Percentiles rank a stretch among this genome's conserved stretches.
Conservation (phyloP, 2,329 filamentous ascomycete genomes). For the Dothistroma septosporum region DNA sequence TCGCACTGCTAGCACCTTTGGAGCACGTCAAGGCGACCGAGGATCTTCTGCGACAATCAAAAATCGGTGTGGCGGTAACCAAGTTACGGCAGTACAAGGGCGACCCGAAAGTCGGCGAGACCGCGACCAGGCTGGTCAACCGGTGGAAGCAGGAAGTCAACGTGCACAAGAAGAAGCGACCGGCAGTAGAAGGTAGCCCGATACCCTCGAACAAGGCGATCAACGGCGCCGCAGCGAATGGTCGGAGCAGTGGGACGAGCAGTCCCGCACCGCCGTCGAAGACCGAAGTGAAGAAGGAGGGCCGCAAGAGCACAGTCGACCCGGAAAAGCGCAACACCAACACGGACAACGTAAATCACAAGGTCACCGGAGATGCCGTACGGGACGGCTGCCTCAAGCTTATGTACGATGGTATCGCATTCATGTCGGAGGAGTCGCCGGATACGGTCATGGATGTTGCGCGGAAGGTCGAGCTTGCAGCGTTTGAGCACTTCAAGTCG, state of each 20-base stretch:
- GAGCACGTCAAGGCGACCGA: conserved; percentile 79
- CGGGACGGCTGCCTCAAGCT: conserved; percentile 86
- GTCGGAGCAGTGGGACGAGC: conserved; percentile 33
- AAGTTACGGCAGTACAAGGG: conserved; percentile 74
- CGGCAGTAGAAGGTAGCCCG: conserved; percentile 39
- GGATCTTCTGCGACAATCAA: conserved; percentile 84
- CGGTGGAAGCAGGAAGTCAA: conserved; percentile 84
- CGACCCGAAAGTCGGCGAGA: conserved; percentile 63
- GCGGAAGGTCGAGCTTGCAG: conserved; percentile 72
- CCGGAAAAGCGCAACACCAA: conserved; percentile 78
- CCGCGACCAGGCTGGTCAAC: conserved; percentile 76
- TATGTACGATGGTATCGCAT: conserved; percentile 87
- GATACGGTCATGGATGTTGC: conserved; percentile 63
- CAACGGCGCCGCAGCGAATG: conserved; percentile 34
- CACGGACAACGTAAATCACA: conserved; percentile 72
- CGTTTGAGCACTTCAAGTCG: conserved; percentile 64
- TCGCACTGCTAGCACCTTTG: conserved; percentile 73
- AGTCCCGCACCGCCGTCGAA: conserved; percentile 42
- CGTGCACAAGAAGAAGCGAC: conserved; percentile 32
- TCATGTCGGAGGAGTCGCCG: conserved; percentile 58
- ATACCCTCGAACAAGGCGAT: conserved; percentile 39
- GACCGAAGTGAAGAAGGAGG: conserved; percentile 39
- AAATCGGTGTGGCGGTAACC: conserved; percentile 84
- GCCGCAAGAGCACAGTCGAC: conserved; percentile 50
- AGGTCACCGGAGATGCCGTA: conserved; percentile 66